Conservation (phyloP, 768 basidiomycete species). For the Pleurotus cornucopiae region DNA sequence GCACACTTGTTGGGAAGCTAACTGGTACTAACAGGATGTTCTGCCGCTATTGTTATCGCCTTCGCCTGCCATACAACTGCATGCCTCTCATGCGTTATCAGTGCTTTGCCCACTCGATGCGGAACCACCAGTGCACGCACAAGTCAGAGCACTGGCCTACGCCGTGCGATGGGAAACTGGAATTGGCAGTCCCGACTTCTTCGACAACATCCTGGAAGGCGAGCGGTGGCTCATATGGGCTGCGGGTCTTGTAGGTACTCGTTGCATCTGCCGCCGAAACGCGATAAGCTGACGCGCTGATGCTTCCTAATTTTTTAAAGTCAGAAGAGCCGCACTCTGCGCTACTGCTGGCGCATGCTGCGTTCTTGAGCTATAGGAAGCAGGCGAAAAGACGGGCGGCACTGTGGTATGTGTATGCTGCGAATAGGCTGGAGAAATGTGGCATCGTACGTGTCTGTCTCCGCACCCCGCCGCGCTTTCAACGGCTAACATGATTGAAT, state of each 20-base stretch:
- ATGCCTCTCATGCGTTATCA: conserved; percentile 60
- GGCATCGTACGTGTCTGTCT: conserved; percentile 59
- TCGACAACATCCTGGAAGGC: conserved; percentile 56
- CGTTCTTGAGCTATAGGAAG: conserved; percentile 60
- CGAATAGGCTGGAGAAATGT: conserved; percentile 75
- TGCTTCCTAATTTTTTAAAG: conserved; percentile 38
- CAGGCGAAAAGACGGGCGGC: conserved; percentile 59
- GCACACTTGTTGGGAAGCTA: not conserved
- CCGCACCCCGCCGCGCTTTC: not conserved
- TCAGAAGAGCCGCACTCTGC: conserved; percentile 81
- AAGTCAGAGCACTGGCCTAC: conserved; percentile 61
- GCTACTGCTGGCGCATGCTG: conserved; percentile 78
- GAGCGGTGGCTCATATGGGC: conserved; percentile 88
- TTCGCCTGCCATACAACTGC: conserved; percentile 53
- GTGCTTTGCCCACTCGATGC: conserved; percentile 33
- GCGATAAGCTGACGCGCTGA: not conserved
- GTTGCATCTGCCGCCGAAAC: not conserved
- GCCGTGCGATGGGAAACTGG: conserved; percentile 78
- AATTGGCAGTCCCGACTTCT: conserved; percentile 55
- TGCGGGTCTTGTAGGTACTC: conserved; percentile 64
- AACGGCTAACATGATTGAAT: not conserved
- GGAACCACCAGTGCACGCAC: conserved; percentile 58
- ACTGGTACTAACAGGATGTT: conserved; percentile 58
- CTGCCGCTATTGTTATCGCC: conserved; percentile 70
- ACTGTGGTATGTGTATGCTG: conserved; percentile 76